Conservation (phyloP, 176 grass and related monocot genomes). For the Stipa capillata region DNA sequence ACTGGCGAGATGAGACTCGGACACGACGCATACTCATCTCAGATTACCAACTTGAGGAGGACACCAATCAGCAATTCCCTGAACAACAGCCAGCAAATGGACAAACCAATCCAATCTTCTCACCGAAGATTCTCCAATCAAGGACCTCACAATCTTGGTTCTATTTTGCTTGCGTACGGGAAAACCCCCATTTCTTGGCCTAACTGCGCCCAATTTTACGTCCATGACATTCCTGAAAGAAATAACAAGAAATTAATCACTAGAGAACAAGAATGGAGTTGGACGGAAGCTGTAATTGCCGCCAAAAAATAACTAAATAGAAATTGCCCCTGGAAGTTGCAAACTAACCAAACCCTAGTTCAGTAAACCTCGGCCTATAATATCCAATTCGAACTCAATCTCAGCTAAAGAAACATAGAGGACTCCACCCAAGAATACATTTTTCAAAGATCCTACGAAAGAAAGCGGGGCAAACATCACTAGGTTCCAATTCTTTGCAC, state of each 20-base stretch:
- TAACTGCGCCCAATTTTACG: not conserved
- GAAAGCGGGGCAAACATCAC: not conserved
- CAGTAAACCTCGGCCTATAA: not conserved
- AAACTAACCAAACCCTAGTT: not conserved
- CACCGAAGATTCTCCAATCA: not conserved
- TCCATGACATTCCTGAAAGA: not conserved
- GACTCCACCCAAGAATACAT: not conserved
- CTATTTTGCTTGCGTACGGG: not conserved
- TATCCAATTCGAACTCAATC: not conserved
- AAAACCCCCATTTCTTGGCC: constrained; percentile 4
- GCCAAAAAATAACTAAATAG: not conserved
- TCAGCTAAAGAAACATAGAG: not conserved
- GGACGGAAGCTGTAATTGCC: not conserved
- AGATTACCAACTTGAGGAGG: not conserved
- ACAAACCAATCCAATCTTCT: not conserved
- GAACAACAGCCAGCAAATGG: not conserved
- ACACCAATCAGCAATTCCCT: not conserved
- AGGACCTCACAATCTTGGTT: too few species aligned
- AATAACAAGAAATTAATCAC: not conserved
- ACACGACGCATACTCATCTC: constrained; percentile 62
- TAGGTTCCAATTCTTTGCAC: not conserved
- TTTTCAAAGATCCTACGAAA: not conserved
- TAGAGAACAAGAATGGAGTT: not conserved
- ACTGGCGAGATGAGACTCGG: constrained; percentile 69
- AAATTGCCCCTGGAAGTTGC: not conserved